phyloP scores from a whole-genome alignment of 352 stramenopile species.

The Thraustochytrium sp. region DNA sequence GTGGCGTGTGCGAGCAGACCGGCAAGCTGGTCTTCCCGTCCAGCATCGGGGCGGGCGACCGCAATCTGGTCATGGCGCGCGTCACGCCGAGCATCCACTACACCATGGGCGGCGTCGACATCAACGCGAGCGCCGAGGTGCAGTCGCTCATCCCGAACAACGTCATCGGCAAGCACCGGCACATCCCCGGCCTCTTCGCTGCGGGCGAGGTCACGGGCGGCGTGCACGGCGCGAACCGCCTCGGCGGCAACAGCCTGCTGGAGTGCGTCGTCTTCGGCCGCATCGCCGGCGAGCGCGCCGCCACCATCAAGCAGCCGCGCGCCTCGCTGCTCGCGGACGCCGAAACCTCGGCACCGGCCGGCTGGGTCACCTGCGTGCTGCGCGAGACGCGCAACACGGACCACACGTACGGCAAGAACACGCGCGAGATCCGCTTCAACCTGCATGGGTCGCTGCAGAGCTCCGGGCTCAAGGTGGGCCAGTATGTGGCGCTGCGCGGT shows the following conservation, averaged over 20 bases:
- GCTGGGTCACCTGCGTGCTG: constrained; percentile 31
- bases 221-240: constrained; percentile 81
- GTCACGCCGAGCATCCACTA: constrained; percentile 44
- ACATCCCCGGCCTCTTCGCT: constrained; percentile 74
- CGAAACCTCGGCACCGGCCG: neutral
- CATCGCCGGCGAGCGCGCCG: constrained; percentile 58
- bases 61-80: constrained; percentile 53
- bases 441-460: constrained; percentile 53
- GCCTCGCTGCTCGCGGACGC: neutral
- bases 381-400: constrained; percentile 53
- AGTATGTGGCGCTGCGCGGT: constrained; percentile 53
- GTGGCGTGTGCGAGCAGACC: constrained; percentile 49
- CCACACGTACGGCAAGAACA: constrained; percentile 54
- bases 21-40: constrained; percentile 64
- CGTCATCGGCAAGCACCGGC: constrained; percentile 50
- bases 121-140: constrained; percentile 65
- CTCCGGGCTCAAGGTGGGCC: constrained; percentile 52
- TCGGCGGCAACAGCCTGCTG: constrained; percentile 76
- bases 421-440: constrained; percentile 53
- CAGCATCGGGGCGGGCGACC: constrained; percentile 53
- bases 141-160: constrained; percentile 56
- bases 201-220: constrained; percentile 84
- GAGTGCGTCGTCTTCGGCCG: constrained; percentile 84
- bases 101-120: constrained; percentile 59
- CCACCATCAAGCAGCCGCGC: constrained; percentile 43